phyloP scores from a whole-genome alignment of 495 filamentous ascomycete species.

The Hypoxylon intermedium region DNA sequence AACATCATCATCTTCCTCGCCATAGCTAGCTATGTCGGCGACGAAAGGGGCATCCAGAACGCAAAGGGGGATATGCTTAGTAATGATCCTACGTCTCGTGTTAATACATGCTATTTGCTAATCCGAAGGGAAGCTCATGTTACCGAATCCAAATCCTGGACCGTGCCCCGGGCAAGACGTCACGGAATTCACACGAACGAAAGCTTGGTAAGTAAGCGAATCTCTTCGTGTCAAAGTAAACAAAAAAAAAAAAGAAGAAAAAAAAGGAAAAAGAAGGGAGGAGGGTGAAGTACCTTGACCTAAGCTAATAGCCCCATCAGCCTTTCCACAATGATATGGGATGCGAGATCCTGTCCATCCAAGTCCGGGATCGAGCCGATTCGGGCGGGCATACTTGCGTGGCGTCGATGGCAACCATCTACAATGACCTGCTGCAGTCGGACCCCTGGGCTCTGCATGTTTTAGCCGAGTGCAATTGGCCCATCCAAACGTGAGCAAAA shows the following conservation, averaged over 20 bases:
- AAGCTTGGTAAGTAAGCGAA: slow-evolving; percentile 38
- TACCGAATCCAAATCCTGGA: slow-evolving; percentile 51
- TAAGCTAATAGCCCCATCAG: slow-evolving; percentile 27
- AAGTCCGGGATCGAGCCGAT: slow-evolving; percentile 49
- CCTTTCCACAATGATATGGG: slow-evolving; percentile 57
- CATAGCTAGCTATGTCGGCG: slow-evolving; percentile 58
- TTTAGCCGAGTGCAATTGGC: slow-evolving; percentile 47
- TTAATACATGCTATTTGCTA: slow-evolving; percentile 5
- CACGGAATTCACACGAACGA: slow-evolving; percentile 56
- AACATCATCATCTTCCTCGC: slow-evolving; percentile 59
- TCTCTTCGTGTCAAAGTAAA: neutral
- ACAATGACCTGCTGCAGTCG: slow-evolving; percentile 44
- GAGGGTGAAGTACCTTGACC: neutral
- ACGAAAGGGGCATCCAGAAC: slow-evolving; percentile 58
- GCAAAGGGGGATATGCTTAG: slow-evolving; percentile 55
- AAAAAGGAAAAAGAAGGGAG: neutral
- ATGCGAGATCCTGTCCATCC: slow-evolving; percentile 50
- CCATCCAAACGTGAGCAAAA: slow-evolving; percentile 54
- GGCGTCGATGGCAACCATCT: slow-evolving; percentile 50
- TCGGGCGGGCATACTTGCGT: slow-evolving; percentile 52
- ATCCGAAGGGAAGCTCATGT: slow-evolving; percentile 49
- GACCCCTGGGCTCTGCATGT: slow-evolving; percentile 44
- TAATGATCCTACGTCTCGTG: slow-evolving; percentile 33
- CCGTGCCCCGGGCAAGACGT: slow-evolving; percentile 47
- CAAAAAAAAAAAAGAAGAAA: neutral